A percentile compares a stretch with the other conserved stretches of the same genome.
phyloP scores from a whole-genome alignment of 192 early-diverging fungal genomes.

The Coemansia sp. region DNA sequence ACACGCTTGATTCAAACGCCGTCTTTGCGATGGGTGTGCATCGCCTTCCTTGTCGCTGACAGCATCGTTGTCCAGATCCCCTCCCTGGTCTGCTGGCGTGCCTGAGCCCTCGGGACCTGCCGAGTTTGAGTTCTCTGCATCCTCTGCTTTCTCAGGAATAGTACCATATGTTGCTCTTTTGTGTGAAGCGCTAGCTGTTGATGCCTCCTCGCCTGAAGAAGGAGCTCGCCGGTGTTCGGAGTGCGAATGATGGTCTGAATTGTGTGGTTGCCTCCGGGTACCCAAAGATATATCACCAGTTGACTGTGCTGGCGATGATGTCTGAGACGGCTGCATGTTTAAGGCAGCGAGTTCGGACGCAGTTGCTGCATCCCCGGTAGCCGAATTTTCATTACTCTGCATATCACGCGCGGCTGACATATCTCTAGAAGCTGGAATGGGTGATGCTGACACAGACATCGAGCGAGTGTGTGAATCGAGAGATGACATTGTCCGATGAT shows the following conservation, averaged over 20 bases:
- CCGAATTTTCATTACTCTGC: background rate
- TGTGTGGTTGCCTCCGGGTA: background rate
- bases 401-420: background rate
- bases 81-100: constrained; percentile 7
- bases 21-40: constrained; percentile 29
- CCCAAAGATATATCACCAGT: no score
- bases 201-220: constrained; percentile 4
- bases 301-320: no score
- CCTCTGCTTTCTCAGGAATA: background rate
- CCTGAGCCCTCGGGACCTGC: constrained; percentile 8
- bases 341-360: no score
- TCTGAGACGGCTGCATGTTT: no score
- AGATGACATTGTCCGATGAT: background rate
- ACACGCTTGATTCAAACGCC: constrained; percentile 52
- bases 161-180: background rate
- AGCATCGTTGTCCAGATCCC: constrained; percentile 1
- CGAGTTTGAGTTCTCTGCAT: background rate
- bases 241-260: background rate
- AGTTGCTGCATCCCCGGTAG: no score
- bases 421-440: constrained; percentile 6
- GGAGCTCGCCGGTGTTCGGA: background rate
- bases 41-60: constrained; percentile 9
- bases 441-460: constrained; percentile 21
- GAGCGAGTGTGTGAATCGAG: constrained; percentile 3
- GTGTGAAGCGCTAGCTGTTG: background rate